phyloP scores from a whole-genome alignment of 148 eudicot genomes.

The Silene latifolia region DNA sequence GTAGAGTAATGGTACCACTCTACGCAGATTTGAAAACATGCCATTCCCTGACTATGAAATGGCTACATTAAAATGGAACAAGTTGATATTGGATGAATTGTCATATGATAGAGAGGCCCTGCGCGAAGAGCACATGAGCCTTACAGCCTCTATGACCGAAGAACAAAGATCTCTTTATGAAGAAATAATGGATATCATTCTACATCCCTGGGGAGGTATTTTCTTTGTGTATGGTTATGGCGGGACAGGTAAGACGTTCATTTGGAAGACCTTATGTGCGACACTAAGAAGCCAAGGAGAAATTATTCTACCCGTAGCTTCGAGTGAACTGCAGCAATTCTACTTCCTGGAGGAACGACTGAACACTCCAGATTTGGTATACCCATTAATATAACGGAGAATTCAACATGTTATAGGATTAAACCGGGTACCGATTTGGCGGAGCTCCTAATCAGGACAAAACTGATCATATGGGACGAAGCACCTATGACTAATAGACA shows the following conservation, averaged over 20 bases:
- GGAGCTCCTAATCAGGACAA: no score
- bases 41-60: neutral
- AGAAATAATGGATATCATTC: conserved; percentile 2
- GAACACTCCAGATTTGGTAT: conserved; percentile 28
- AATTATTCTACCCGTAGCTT: conserved; percentile 23
- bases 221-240: no score
- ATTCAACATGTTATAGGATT: no score
- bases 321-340: conserved; percentile 21
- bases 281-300: conserved; percentile 13
- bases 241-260: conserved; percentile 28
- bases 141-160: neutral
- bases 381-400: neutral
- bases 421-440: no score
- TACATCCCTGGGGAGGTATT: conserved; percentile 1
- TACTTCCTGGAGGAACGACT: conserved; percentile 14
- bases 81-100: conserved; percentile 7
- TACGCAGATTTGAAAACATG: neutral
- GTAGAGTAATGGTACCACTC: neutral
- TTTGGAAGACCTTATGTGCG: conserved; percentile 24
- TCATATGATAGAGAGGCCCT: conserved; percentile 1
- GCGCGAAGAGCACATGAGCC: neutral
- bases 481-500: no score
- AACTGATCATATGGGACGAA: no score
- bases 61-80: neutral
- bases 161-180: conserved; percentile 5